Evolutionary conservation across 345 rosid genomes (phyloP).

Genomic region (Anacardium occidentale): DNA sequence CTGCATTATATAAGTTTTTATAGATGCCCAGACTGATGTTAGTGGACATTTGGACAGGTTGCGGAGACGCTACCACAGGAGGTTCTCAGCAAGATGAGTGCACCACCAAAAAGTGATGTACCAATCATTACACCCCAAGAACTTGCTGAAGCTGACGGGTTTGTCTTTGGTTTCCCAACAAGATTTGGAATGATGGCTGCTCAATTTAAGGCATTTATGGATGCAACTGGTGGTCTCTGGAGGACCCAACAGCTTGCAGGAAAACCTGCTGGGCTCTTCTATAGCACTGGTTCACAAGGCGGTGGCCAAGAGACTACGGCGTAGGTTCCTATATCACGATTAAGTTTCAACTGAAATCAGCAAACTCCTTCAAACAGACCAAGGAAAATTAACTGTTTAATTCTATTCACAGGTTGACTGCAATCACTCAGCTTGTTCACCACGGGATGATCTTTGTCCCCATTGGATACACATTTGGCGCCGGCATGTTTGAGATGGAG

Average conservation of each 20-base stretch:
- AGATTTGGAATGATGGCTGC: constrained; percentile 99
- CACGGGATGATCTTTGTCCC: constrained; percentile 95
- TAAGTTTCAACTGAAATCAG: not conserved
- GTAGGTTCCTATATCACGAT: constrained; percentile 43
- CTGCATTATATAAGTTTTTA: not conserved
- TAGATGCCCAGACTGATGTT: not conserved
- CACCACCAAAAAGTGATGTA: constrained; percentile 80
- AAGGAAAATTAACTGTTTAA: not conserved
- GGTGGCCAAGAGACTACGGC: constrained; percentile 99
- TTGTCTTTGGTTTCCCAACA: constrained; percentile 90
- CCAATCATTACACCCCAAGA: constrained; percentile 74
- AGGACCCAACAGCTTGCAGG: constrained; percentile 93
- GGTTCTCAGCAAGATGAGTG: constrained; percentile 82
- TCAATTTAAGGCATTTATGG: constrained; percentile 93
- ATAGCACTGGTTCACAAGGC: constrained; percentile 97
- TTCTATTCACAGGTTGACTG: constrained; percentile 62
- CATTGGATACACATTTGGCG: constrained; percentile 91
- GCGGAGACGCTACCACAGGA: constrained; percentile 87
- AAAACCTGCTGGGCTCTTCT: constrained; percentile 94
- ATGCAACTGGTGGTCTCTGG: constrained; percentile 94
- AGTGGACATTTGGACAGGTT: constrained; percentile 44
- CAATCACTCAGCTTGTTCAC: constrained; percentile 94
- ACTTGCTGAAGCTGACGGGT: constrained; percentile 88
- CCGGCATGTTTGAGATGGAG: constrained; percentile 98
- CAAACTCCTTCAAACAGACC: not conserved